Evolutionary conservation across 2,329 filamentous ascomycete species (phyloP).

Genomic region (Penicillium sp.): DNA sequence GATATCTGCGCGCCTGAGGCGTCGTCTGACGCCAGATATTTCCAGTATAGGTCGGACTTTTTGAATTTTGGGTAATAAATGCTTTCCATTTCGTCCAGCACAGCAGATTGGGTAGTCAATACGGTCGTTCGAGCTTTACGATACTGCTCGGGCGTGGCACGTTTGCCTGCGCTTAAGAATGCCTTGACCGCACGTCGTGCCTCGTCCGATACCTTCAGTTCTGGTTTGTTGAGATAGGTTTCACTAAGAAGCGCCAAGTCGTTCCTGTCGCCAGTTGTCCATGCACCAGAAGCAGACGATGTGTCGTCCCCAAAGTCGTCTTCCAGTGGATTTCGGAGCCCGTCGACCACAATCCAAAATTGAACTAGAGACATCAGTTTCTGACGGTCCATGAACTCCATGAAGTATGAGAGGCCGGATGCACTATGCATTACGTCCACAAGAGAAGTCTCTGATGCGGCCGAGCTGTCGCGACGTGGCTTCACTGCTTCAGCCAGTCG

Average conservation of each 20-base stretch:
- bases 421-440: slow-evolving; percentile 86
- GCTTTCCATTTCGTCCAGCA: slow-evolving; percentile 79
- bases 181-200: slow-evolving; percentile 68
- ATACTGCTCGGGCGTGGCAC: slow-evolving; percentile 78
- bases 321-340: slow-evolving; percentile 89
- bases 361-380: slow-evolving; percentile 84
- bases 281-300: slow-evolving; percentile 62
- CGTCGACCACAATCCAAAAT: slow-evolving; percentile 98
- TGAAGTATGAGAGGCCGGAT: slow-evolving; percentile 92
- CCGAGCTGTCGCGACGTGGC: slow-evolving; percentile 47
- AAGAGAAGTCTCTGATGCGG: slow-evolving; percentile 71
- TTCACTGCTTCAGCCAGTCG: slow-evolving; percentile 28
- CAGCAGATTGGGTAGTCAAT: slow-evolving; percentile 74
- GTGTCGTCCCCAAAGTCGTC: slow-evolving; percentile 73
- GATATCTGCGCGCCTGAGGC: slow-evolving; percentile 28
- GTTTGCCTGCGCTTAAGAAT: slow-evolving; percentile 75
- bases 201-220: slow-evolving; percentile 71
- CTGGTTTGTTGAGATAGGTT: slow-evolving; percentile 77
- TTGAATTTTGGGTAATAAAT: slow-evolving; percentile 83
- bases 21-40: slow-evolving; percentile 88
- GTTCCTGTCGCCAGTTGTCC: slow-evolving; percentile 78
- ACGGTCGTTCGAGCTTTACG: slow-evolving; percentile 77
- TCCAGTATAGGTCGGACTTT: slow-evolving; percentile 91
- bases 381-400: slow-evolving; percentile 98
- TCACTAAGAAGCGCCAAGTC: slow-evolving; percentile 92